Evolutionary conservation across 495 filamentous ascomycete species (phyloP).

Genomic region (Hypomontagnella monticulosa): DNA sequence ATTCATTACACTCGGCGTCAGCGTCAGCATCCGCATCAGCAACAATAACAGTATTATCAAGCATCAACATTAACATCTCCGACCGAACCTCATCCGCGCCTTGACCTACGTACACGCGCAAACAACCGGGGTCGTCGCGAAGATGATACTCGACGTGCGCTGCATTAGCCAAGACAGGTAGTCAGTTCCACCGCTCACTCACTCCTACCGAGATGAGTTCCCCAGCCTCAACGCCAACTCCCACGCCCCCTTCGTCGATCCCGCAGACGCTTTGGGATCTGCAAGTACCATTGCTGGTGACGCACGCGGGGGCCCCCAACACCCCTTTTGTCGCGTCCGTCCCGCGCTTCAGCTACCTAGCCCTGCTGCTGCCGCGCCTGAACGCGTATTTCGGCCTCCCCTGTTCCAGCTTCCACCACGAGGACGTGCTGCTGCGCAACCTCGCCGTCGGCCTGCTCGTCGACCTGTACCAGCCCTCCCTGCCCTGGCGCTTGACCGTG

Average conservation of each 20-base stretch:
- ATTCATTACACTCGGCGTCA: background rate
- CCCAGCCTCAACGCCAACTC: background rate
- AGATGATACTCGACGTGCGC: constrained; percentile 24
- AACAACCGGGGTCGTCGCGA: constrained; percentile 8
- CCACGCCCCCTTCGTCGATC: constrained; percentile 39
- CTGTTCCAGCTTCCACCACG: constrained; percentile 85
- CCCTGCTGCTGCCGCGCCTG: constrained; percentile 80
- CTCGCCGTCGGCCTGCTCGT: constrained; percentile 88
- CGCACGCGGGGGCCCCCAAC: constrained; percentile 52
- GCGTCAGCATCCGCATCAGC: too few species aligned
- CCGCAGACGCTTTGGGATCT: constrained; percentile 59
- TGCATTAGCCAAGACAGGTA: constrained; percentile 21
- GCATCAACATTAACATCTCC: too few species aligned
- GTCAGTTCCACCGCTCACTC: background rate
- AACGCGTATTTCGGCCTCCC: constrained; percentile 75
- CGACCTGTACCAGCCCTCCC: constrained; percentile 72
- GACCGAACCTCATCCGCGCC: too few species aligned
- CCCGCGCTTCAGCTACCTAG: constrained; percentile 76
- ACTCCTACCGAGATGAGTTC: constrained; percentile 32
- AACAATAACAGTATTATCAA: too few species aligned
- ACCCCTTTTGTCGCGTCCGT: constrained; percentile 63
- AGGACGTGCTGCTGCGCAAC: constrained; percentile 73
- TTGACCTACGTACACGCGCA: background rate
- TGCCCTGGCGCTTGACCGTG: constrained; percentile 83
- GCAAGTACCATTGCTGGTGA: constrained; percentile 62